phyloP scores from a whole-genome alignment of 1,139 yeast species.

The Entelexis sorbosivorans region DNA sequence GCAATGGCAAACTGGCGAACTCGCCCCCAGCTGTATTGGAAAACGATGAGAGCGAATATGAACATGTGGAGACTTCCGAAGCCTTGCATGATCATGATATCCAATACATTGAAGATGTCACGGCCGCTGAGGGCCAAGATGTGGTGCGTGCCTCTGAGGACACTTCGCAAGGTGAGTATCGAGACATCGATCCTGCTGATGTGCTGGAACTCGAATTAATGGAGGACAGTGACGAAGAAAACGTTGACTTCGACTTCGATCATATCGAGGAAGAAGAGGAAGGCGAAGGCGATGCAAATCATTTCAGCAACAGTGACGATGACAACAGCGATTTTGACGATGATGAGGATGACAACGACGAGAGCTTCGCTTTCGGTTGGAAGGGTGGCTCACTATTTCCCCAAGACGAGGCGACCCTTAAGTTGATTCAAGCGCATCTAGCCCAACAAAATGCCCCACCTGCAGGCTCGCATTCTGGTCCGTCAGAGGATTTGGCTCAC shows the following conservation, averaged over 20 bases:
- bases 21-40: not conserved
- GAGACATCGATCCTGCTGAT: slow-evolving; percentile 35
- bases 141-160: not conserved
- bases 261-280: slow-evolving; percentile 34
- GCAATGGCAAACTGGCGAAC: not conserved
- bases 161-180: slow-evolving; percentile 12
- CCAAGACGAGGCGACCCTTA: slow-evolving; percentile 13
- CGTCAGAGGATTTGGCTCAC: not conserved
- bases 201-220: slow-evolving; percentile 42
- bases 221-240: slow-evolving; percentile 39
- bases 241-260: slow-evolving; percentile 40
- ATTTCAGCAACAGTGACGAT: slow-evolving; percentile 30
- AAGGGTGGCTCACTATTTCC: slow-evolving; percentile 33
- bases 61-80: not conserved
- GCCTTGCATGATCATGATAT: not conserved
- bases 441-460: not conserved
- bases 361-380: slow-evolving; percentile 32
- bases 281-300: slow-evolving; percentile 38
- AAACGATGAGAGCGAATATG: not conserved
- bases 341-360: slow-evolving; percentile 28
- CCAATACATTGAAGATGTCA: slow-evolving; percentile 11
- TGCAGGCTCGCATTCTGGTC: not conserved
- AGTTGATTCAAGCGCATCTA: slow-evolving; percentile 16
- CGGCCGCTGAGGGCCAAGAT: not conserved
- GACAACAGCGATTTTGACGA: slow-evolving; percentile 39